phyloP scores from a whole-genome alignment of 495 filamentous ascomycete genomes.

The Aspergillus kassunensis region DNA sequence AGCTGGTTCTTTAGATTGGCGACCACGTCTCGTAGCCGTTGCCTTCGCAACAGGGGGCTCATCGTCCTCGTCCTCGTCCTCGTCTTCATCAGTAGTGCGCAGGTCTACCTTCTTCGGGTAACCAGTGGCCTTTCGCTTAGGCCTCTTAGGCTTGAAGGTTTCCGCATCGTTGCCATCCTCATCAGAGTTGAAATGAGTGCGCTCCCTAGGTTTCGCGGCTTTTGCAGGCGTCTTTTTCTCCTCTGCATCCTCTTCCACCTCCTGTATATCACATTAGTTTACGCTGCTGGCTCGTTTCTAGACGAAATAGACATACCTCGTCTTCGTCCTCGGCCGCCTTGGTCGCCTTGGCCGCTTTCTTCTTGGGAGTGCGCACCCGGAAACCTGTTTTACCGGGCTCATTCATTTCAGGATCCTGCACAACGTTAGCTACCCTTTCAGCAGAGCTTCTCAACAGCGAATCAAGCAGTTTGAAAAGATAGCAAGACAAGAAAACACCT shows the following conservation, averaged over 20 bases:
- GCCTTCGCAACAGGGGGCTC: not conserved
- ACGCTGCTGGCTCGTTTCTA: not conserved
- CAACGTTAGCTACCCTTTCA: not conserved
- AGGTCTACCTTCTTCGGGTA: not conserved
- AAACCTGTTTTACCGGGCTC: slow-evolving; percentile 62
- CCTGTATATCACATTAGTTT: slow-evolving; percentile 17
- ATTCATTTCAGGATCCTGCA: slow-evolving; percentile 64
- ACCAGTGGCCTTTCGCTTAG: not conserved
- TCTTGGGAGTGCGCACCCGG: slow-evolving; percentile 38
- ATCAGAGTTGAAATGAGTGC: slow-evolving; percentile 2
- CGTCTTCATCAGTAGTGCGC: not conserved
- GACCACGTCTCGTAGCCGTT: slow-evolving; percentile 1
- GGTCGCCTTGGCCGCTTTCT: slow-evolving; percentile 33
- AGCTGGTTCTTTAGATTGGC: not conserved
- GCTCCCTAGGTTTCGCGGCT: slow-evolving; percentile 26
- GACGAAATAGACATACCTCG: not conserved
- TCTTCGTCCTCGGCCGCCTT: slow-evolving; percentile 10
- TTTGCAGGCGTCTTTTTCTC: slow-evolving; percentile 27
- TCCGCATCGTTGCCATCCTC: slow-evolving; percentile 1
- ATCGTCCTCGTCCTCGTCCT: not conserved
- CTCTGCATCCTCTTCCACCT: slow-evolving; percentile 26
- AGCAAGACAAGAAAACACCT: slow-evolving; percentile 27
- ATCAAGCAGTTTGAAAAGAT: not conserved
- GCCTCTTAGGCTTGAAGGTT: slow-evolving; percentile 1
- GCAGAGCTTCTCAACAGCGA: not conserved